phyloP scores from a whole-genome alignment of 495 filamentous ascomycete genomes.

The Hyaloscypha finlandica region DNA sequence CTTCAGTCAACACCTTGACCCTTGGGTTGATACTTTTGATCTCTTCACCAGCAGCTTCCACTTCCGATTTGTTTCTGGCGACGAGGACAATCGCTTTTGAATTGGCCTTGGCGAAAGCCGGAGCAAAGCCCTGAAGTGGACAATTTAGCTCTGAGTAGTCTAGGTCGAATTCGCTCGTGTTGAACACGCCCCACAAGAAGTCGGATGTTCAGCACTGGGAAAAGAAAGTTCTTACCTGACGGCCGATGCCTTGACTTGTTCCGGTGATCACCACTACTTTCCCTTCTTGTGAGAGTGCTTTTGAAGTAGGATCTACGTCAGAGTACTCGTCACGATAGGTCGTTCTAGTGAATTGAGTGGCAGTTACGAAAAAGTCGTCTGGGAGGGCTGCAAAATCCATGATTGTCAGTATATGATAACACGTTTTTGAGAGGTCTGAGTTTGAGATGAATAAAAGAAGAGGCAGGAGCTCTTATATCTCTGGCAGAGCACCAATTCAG shows the following conservation, averaged over 20 bases:
- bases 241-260: conserved; percentile 47
- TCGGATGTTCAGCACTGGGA: background rate
- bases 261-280: conserved; percentile 49
- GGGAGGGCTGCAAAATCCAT: conserved; percentile 6
- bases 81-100: conserved; percentile 45
- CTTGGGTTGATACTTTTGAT: conserved; percentile 35
- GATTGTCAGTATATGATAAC: background rate
- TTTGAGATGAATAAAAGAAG: background rate
- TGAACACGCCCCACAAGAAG: background rate
- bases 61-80: conserved; percentile 37
- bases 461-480: background rate
- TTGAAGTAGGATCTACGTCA: conserved; percentile 40
- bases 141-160: background rate
- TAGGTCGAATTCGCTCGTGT: background rate
- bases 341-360: conserved; percentile 35
- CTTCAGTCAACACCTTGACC: conserved; percentile 36
- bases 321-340: conserved; percentile 47
- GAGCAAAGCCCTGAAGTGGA: conserved; percentile 39
- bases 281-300: conserved; percentile 39
- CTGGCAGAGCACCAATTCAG: background rate
- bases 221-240: conserved; percentile 4
- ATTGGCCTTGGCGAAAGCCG: conserved; percentile 44
- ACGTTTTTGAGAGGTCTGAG: background rate
- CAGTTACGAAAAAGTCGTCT: conserved; percentile 13
- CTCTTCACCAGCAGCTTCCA: conserved; percentile 36